phyloP scores from a whole-genome alignment of 2,329 filamentous ascomycete genomes.

The Colletotrichum camelliae region DNA sequence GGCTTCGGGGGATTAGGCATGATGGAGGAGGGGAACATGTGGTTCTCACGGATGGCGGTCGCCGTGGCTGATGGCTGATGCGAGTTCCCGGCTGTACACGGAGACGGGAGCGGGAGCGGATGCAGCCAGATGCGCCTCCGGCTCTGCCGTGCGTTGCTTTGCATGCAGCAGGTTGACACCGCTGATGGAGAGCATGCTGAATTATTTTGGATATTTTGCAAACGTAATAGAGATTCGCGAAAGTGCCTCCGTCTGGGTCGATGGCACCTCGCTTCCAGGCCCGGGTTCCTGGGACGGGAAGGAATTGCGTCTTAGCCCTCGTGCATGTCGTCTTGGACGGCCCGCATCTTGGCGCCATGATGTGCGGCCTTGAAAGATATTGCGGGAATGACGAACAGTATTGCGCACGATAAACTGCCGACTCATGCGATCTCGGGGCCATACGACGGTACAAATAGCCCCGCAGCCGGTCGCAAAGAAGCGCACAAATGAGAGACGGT shows the following conservation, averaged over 20 bases:
- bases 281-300: not conserved
- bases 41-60: not conserved
- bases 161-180: not conserved
- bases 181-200: not conserved
- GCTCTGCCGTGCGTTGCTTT: not conserved
- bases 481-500: not conserved
- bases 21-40: not conserved
- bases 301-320: not conserved
- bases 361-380: not conserved
- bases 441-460: not conserved
- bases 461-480: not conserved
- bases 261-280: not conserved
- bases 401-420: not conserved
- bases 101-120: not conserved
- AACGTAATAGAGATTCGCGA: not conserved
- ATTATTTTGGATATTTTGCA: not conserved
- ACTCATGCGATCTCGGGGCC: not conserved
- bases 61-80: not conserved
- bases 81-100: not conserved
- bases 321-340: not conserved
- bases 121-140: not conserved
- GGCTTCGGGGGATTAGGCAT: not conserved
- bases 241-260: not conserved
- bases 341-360: not conserved
- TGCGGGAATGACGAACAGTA: not conserved